These are phyloP conservation scores for Schizochytrium sp. DNA, from an alignment of 108 stramenopile species.

Conservation along the genomic window DNA sequence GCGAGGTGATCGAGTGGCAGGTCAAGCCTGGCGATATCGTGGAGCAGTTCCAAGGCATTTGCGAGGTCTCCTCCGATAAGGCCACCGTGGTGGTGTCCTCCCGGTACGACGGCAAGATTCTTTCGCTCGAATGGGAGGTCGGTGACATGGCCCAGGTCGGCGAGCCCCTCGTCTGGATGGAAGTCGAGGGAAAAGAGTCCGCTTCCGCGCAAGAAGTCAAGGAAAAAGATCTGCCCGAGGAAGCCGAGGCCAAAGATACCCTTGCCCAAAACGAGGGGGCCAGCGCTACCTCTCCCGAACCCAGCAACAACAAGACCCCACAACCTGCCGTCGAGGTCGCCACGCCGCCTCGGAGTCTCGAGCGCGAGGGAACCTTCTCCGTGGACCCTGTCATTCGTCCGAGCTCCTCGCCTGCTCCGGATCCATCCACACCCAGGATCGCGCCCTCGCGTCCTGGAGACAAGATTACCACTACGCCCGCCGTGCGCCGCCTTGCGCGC, in stretches of 20 bases:
- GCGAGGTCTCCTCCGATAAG: conserved; percentile 94
- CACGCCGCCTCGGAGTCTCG: background rate
- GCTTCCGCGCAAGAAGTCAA: background rate
- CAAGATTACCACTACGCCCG: conserved; percentile 86
- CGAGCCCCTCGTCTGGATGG: conserved; percentile 59
- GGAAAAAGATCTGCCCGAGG: background rate
- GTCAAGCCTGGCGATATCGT: conserved; percentile 71
- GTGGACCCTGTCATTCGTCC: conserved; percentile 5
- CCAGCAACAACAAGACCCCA: background rate
- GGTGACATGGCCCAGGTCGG: conserved; percentile 84
- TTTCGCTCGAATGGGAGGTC: conserved; percentile 51
- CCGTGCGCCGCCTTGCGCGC: conserved; percentile 79
- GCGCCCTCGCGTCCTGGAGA: background rate
- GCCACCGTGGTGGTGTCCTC: conserved; percentile 94
- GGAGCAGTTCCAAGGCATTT: conserved; percentile 81
- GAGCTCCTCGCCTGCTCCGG: background rate
- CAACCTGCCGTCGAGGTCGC: background rate
- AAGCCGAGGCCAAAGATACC: background rate
- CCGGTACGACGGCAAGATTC: conserved; percentile 79
- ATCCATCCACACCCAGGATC: background rate
- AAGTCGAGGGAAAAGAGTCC: conserved; percentile 29
- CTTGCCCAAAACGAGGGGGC: background rate
- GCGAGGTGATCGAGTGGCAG: conserved; percentile 90
- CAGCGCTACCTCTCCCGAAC: background rate
- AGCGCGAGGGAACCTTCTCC: background rate